Evolutionary conservation across 345 rosid genomes (phyloP), one percentile per base, ranked within the genome.

Genomic region (Salix arbutifolia): DNA sequence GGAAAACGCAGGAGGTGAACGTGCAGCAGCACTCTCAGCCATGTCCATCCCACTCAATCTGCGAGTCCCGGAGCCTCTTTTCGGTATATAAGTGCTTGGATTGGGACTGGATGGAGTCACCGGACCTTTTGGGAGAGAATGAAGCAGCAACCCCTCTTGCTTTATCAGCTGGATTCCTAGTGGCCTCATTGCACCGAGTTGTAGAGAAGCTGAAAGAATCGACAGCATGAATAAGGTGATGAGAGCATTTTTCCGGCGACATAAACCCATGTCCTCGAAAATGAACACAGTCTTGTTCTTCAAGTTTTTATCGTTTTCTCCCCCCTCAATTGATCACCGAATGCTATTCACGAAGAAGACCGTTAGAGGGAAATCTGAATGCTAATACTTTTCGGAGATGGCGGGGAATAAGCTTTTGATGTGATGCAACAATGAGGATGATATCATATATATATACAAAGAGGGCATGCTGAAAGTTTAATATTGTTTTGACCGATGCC

Each of bases 151-250:
- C 62, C 16, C 65, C 17, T 18, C n/a, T 8, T 53, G 52, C 6
- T 67, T n/a, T 23, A 35, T 3, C 52, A 37, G 33, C 66, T 33
- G 38, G 4, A 21, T 17, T 3, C 37, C 60, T 18, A 77, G 25
- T 31, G 80, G 80, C 65, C 80, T 77, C 75, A 23, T 70, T 44
- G 48, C 80, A 21, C 70, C 80, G 31, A 62, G 64, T 25, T 71
- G 75, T 6, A 70, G 8, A 46, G 64, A 77, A 42, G 69, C 62
- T 31, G 35, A 70, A 31, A 77, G 71, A 76, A 76, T 69, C 42
- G 26, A 69, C 3, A 69, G 2, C 5, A 77, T 33, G 17, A 77
- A 62, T 0, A 64, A 1, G 13, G 19, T 4, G 2, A 6, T 2
- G 42, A 64, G 6, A 2, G 52, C 44, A 28, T 23, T 77, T 23